Percentiles rank a stretch among this genome's conserved stretches.
phyloP scores from a whole-genome alignment of 352 stramenopile genomes.

The Phytophthora lateralis region DNA sequence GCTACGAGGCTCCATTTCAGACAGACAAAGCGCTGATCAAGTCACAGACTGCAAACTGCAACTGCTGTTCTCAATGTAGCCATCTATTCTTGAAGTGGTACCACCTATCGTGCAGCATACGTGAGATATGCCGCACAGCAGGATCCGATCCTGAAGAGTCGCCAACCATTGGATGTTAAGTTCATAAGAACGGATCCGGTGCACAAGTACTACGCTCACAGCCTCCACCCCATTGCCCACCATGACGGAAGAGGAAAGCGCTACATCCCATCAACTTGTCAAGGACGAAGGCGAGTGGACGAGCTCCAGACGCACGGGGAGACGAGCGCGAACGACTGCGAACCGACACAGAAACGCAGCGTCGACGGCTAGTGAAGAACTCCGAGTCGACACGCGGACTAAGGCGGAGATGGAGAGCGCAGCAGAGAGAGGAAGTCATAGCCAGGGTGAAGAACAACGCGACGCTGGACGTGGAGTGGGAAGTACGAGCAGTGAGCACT shows the following conservation, averaged over 20 bases:
- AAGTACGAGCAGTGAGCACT: slow-evolving; percentile 16
- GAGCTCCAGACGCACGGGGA: slow-evolving; percentile 31
- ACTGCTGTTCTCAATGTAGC: slow-evolving; percentile 13
- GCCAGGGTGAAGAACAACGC: not conserved
- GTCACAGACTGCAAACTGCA: not conserved
- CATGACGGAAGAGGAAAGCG: slow-evolving; percentile 16
- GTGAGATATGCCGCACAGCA: not conserved
- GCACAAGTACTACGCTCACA: not conserved
- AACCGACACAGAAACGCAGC: slow-evolving; percentile 2
- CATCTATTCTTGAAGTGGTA: slow-evolving; percentile 18
- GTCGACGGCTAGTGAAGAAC: slow-evolving; percentile 6
- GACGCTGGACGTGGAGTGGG: slow-evolving; percentile 5
- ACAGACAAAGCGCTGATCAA: too few relatives aligned
- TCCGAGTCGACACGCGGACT: slow-evolving; percentile 19
- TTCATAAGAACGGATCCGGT: too few relatives aligned
- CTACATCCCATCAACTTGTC: slow-evolving; percentile 2
- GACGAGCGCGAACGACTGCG: slow-evolving; percentile 3
- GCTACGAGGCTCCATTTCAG: slow-evolving; percentile 55
- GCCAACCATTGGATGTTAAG: slow-evolving; percentile 1
- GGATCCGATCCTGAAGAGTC: slow-evolving; percentile 24
- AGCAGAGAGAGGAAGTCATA: not conserved
- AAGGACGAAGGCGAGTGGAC: slow-evolving; percentile 29
- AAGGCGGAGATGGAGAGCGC: not conserved
- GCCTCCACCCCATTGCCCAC: not conserved
- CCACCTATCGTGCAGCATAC: slow-evolving; percentile 3